Evolutionary conservation across 2,329 filamentous ascomycete genomes (phyloP), one percentile per base, ranked within the genome.

Genomic region (Myriangium duriaei): DNA sequence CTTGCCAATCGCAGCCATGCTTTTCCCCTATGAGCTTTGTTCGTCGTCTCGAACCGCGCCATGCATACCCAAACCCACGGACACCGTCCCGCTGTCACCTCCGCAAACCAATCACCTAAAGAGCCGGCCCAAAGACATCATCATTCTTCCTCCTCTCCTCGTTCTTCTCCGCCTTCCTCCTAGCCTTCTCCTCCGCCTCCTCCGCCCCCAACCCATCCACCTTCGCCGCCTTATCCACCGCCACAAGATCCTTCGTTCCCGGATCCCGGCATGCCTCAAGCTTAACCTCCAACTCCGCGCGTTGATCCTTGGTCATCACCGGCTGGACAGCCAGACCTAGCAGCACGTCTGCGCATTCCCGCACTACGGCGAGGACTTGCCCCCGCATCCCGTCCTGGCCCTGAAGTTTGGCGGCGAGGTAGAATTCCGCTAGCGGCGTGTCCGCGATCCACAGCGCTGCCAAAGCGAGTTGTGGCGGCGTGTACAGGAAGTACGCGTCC

Each of bases 401-500:
- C 1, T 64, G 55, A 1, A 68, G 41, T 43, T 68, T 68, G 4
- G 60, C 57, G 13, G 49, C 48, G 13, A 69, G 52, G 49, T 64
- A 68, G 48, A 66, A 65, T n/a, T 53, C 41, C 0, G 59, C 56
- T 53, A 91, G 61, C 0, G 69, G 72, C 29, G 67, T 61, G 54
- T 96, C 88, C 0, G 79, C 82, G 36, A 92, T 70, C 11, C 79
- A 68, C 17, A 95, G 62, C 0, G 87, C 77, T 0, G 84, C 79
- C 42, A 96, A 71, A 77, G 87, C 87, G 55, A 96, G 93, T 58
- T 98, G 91, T 15, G 83, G 81, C 0, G 91, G 91, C 0, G 88
- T 88, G 62, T 83, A 96, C 59, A 94, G 80, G 61, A 96, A 95
- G 63, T 96, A 96, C n/a, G 76, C 86, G 51, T 98, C 91, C 16